phyloP scores from a whole-genome alignment of 805 yeast species.

The Yamadazyma nakazawae region DNA sequence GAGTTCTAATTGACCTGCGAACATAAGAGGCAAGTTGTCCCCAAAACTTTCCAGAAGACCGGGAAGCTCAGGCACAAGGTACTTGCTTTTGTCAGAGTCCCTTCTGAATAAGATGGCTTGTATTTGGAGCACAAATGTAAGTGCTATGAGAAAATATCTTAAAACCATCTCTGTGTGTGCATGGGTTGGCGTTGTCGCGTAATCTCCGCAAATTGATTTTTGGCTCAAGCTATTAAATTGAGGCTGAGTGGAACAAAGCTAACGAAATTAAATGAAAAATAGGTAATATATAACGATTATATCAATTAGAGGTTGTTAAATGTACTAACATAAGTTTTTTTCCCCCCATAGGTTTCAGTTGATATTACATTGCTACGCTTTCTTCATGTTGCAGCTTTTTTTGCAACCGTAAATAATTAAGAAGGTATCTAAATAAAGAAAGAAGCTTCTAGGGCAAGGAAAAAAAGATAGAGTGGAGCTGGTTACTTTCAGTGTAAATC shows the following conservation, averaged over 20 bases:
- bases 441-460: no score
- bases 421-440: no score
- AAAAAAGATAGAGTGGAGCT: not conserved
- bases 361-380: no score
- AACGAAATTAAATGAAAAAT: no score
- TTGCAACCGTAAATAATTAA: no score
- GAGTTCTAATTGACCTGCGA: slow-evolving; percentile 64
- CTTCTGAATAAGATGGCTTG: slow-evolving; percentile 2
- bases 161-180: slow-evolving; percentile 1
- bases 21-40: slow-evolving; percentile 47
- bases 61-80: slow-evolving; percentile 33
- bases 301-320: no score
- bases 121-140: not conserved
- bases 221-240: no score
- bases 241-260: no score
- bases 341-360: no score
- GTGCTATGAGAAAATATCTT: not conserved
- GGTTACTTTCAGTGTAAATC: not conserved
- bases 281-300: no score
- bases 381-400: no score
- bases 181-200: not conserved
- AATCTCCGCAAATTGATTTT: not conserved
- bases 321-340: no score
- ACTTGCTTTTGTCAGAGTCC: slow-evolving; percentile 7
- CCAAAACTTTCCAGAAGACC: slow-evolving; percentile 34